These are phyloP conservation scores for Boletus speciosus DNA, from an alignment of 768 basidiomycete species.

Conservation along the genomic window DNA sequence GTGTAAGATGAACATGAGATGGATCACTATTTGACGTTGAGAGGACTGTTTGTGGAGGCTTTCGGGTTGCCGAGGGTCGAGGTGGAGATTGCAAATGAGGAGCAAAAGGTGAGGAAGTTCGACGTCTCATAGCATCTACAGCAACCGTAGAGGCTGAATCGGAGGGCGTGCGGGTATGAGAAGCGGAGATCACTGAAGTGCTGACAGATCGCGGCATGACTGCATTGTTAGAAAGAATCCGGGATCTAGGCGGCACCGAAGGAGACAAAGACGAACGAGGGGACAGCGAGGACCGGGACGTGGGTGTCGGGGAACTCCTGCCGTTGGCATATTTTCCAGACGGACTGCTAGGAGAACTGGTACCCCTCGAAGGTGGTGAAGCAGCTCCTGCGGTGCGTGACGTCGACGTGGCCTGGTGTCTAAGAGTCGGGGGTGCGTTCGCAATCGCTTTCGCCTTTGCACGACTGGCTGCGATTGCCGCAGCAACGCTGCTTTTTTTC, in stretches of 20 bases:
- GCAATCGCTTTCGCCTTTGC: conserved; percentile 85
- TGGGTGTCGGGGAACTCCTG: conserved; percentile 36
- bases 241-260: conserved; percentile 40
- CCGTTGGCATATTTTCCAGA: conserved; percentile 40
- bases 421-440: conserved; percentile 71
- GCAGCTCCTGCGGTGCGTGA: conserved; percentile 50
- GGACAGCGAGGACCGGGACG: conserved; percentile 47
- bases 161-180: conserved; percentile 45
- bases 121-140: conserved; percentile 34
- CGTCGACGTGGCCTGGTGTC: conserved; percentile 77
- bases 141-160: conserved; percentile 29
- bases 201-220: conserved; percentile 45
- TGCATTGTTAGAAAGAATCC: conserved; percentile 38
- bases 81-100: conserved; percentile 27
- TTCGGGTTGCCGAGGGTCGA: conserved; percentile 37
- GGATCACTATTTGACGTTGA: conserved; percentile 32
- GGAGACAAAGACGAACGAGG: conserved; percentile 46
- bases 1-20: conserved; percentile 18
- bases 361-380: conserved; percentile 40
- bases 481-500: conserved; percentile 82
- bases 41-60: conserved; percentile 37
- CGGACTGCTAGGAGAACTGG: conserved; percentile 41
- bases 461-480: conserved; percentile 85
- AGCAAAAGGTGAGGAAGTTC: conserved; percentile 50
- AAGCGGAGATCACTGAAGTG: conserved; percentile 24